Percentiles rank a stretch among this genome's conserved stretches.
phyloP scores from a whole-genome alignment of 1,139 yeast genomes.

The Candida albicans region DNA sequence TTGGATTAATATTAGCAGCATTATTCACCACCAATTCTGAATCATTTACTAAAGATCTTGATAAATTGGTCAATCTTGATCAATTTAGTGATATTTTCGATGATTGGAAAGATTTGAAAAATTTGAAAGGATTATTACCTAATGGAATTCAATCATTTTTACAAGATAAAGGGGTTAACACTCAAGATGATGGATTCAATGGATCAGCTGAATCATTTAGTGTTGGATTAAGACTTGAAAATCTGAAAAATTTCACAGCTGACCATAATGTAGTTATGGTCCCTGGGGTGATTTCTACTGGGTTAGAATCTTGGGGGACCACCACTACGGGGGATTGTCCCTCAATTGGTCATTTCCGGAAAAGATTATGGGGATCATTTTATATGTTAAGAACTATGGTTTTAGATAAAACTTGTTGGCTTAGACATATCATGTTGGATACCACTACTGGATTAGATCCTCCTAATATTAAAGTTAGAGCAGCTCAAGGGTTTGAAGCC shows the following conservation, averaged over 20 bases:
- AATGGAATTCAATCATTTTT: conserved; percentile 60
- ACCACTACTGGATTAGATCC: conserved; percentile 93
- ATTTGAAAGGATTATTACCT: conserved; percentile 72
- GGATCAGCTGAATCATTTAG: conserved; percentile 82
- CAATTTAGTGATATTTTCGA: conserved; percentile 51
- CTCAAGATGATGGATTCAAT: conserved; percentile 31
- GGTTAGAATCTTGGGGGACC: conserved; percentile 91
- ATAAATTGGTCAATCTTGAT: conserved; percentile 57
- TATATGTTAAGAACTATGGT: conserved; percentile 93
- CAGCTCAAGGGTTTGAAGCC: conserved; percentile 96
- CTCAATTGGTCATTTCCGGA: conserved; percentile 78
- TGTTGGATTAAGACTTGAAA: conserved; percentile 69
- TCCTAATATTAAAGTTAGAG: conserved; percentile 71
- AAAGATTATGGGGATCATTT: conserved; percentile 94
- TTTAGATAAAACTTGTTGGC: conserved; percentile 89
- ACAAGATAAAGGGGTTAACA: conserved; percentile 45
- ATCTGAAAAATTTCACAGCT: conserved; percentile 50
- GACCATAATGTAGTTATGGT: conserved; percentile 85
- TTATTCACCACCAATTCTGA: conserved; percentile 56
- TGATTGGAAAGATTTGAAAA: conserved; percentile 25
- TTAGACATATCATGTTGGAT: conserved; percentile 85
- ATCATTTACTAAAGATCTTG: conserved; percentile 45
- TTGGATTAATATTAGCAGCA: conserved; percentile 68
- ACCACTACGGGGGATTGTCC: conserved; percentile 67
- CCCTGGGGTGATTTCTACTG: conserved; percentile 96